Base-by-base conservation (phyloP, 345 rosid genomes). In the Heritiera littoralis region DNA sequence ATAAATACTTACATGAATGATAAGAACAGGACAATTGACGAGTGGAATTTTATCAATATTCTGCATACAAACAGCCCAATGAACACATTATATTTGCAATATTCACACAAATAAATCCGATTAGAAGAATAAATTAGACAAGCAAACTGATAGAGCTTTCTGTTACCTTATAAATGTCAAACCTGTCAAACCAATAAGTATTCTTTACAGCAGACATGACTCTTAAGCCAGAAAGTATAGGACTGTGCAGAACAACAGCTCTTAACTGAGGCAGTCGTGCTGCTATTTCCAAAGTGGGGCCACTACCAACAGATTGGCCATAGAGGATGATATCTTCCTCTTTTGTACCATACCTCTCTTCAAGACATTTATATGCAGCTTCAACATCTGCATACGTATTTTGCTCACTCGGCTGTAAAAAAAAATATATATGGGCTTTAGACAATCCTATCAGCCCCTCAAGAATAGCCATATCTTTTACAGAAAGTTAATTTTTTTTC, bases 281-380 rank as follows among this genome's bases (percentile, higher is more conserved):
- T 45, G 97, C 97, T 23, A 96, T 95, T 72, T 96, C 97, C 85
- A 94, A 85, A 61, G 99, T 94, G 30, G 99, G 99, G 54, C 99
- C 99, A 79, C 99, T 96, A 51, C 99, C 98, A 58, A 96, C 99
- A 52, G 99, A 96, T 80, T 96, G 99, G 14, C 99, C 98, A 80
- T 96, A 96, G 30, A 96, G 94, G 80, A 96, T 92, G 52, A 96
- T 79, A 76, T 96, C 94, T 87, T 96, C 98, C 77, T 92, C 97
- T 86, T 89, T 94, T 10, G 91, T 75, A 65, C 94, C 93, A 82
- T 96, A 96, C 69, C 85, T 91, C 74, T 96, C 99, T 86, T 91
- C 98, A 69, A 92, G 93, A 86, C 97, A 96, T 83, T 89, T 94
- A 68, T 94, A 96, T 35, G 84, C 97, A 81, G 99, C 98, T 89